These are phyloP conservation scores for Clonostachys rosea DNA, from an alignment of 2,329 filamentous ascomycete genomes.

Conservation along the genomic window DNA sequence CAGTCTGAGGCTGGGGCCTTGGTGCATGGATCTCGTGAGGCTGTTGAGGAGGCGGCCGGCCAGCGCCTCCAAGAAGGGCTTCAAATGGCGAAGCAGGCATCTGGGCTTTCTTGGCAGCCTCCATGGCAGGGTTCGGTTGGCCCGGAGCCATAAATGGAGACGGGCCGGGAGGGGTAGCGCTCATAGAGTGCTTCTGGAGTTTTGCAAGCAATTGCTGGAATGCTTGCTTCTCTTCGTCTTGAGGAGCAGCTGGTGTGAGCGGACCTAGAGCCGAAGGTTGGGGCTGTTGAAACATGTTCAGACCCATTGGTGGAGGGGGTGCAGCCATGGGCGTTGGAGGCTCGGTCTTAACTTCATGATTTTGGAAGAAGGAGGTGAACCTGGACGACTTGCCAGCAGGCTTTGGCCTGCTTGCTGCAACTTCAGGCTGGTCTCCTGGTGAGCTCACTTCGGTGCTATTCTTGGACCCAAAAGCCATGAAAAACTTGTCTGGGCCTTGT, in stretches of 20 bases:
- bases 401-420: conserved; percentile 45
- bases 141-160: conserved; percentile 37
- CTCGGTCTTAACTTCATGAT: conserved; percentile 1
- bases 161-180: conserved; percentile 36
- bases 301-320: conserved; percentile 2
- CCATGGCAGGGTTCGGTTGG: conserved; percentile 15
- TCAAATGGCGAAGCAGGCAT: conserved; percentile 44
- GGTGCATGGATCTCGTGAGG: conserved; percentile 50
- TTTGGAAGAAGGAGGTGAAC: conserved; percentile 74
- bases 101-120: conserved; percentile 25
- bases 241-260: conserved; percentile 11
- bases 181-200: conserved; percentile 57
- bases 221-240: conserved; percentile 74
- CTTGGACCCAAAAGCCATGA: conserved; percentile 48
- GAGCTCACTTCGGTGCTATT: conserved; percentile 42
- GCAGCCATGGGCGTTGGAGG: background rate
- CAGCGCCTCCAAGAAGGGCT: conserved; percentile 35
- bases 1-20: conserved; percentile 43
- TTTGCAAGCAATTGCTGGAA: conserved; percentile 81
- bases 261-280: background rate
- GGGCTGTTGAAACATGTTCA: conserved; percentile 2
- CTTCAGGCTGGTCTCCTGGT: conserved; percentile 38
- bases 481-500: conserved; percentile 71
- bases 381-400: conserved; percentile 65
- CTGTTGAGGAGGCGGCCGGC: conserved; percentile 31